Evolutionary conservation across 169 alveolate genomes (phyloP), one percentile per base, ranked within the genome.

Genomic region (Plasmodium cynomolgi): DNA sequence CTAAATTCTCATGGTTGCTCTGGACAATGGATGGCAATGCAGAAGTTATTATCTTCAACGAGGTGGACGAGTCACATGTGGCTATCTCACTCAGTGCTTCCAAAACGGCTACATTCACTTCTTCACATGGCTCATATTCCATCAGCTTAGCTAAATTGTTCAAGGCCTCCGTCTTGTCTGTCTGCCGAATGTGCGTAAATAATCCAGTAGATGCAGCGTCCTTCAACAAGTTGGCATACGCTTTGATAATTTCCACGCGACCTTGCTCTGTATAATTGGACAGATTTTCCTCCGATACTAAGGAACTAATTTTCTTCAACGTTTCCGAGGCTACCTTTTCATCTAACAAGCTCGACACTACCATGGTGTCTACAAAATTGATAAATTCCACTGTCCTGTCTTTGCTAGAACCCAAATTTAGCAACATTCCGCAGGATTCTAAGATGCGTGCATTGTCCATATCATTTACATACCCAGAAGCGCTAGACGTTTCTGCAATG

Each of bases 1-100:
- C 20, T 15, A 96, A 74, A 37, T 86, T 81, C 9, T 92, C 96
- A 29, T 75, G 58, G 44, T 85, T 92, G 80, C 72, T 92, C 54
- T 93, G 86, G 44, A 94, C 37, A 50, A 96, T 68, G 39, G 83
- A 62, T 20, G 97, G 97, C 23, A 96, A 81, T 17, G 95, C 83
- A 29, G 95, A 95, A 79, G 72, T 93, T 77, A 95, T 68, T 44
- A 96, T 72, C 80, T 82, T 81, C 26, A 84, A 91, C 23, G 96
- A 90, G 23, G 93, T 88, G 13, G 84, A 77, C 20, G 97, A 79
- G 86, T 91, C 94, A 26, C 83, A 85, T 15, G 92, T 54, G 29
- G 95, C 92, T 90, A 92, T 77, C 33, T 83, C 88, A 41, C 84
- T 29, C 72, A 96, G 73, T 31, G 97, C 97, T 33, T 68, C 91